Evolutionary conservation across 164 flowering plant genomes (phyloP), one percentile per base, ranked within the genome.

Genomic region (Brasenia schreberi): DNA sequence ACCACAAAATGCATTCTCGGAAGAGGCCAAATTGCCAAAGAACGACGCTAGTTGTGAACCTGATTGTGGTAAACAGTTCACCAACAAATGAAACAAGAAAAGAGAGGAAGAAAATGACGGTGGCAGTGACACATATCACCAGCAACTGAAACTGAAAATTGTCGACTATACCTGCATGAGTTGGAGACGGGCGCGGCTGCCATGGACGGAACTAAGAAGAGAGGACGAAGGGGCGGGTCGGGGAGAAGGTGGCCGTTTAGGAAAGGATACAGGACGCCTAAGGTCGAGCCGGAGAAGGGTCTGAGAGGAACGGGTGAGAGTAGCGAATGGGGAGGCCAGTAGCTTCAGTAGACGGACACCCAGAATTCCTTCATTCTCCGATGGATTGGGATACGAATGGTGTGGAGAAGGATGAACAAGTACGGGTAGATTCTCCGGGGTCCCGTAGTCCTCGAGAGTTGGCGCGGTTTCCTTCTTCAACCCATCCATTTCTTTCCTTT

Each of bases 281-380:
- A 60, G n/a, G 63, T 60, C 63, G 27, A 60, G 63, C 7, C 63
- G 63, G 63, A 60, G 63, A n/a, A 60, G 19, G 16, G 63, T 60
- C 27, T 60, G 19, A 17, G 63, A 60, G 63, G 63, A 19, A 17
- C 63, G 63, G 27, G 27, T 18, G 19, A 60, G 63, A 7, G 63
- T 1, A 17, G 19, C 63, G 19, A 60, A 60, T n/a, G 63, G 53
- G 11, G 53, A 45, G 53, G 53, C 53, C 11, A 45, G 53, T 12
- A 45, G 53, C 53, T 45, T 45, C 53, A 45, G 53, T 45, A 45
- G 53, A 12, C 53, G 53, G 14, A 45, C 53, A 12, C 53, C 53
- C 53, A 45, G 53, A 1, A 45, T 45, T 12, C 5, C 53, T 7
- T 45, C 11, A 7, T 12, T 12, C 53, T 45, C 53, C 53, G 53